These are phyloP conservation scores for Neckera pumila DNA, from an alignment of 225 moss, liverwort and hornwort genomes.

Conservation along the genomic window DNA sequence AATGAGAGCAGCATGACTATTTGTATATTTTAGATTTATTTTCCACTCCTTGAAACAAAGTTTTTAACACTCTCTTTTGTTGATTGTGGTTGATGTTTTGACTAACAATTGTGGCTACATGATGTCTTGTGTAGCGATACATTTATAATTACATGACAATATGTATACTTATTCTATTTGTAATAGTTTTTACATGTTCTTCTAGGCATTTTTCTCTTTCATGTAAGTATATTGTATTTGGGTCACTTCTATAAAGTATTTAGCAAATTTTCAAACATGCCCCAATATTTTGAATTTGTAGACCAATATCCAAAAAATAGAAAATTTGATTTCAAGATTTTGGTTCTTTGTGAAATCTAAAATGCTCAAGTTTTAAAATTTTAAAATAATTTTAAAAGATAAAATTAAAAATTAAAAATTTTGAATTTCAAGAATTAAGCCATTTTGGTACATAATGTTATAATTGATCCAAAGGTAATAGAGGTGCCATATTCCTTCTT, in stretches of 20 bases:
- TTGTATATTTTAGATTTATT: not conserved
- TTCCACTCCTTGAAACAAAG: not conserved
- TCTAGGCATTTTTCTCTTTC: not conserved
- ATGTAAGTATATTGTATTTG: accelerated
- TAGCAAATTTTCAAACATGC: not conserved
- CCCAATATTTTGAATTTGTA: too few species aligned
- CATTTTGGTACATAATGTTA: accelerated
- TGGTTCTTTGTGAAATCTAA: not conserved
- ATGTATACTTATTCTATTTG: not conserved
- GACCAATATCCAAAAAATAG: not conserved
- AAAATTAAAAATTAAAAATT: not conserved
- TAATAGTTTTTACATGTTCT: not conserved
- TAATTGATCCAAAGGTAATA: not conserved
- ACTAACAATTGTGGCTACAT: accelerated
- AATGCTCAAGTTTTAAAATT: not conserved
- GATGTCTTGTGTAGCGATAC: too few species aligned
- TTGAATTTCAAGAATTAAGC: not conserved
- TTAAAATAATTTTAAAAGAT: not conserved
- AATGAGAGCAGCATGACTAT: not conserved
- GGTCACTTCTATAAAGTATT: not conserved
- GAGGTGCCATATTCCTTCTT: accelerated
- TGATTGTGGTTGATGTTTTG: not conserved
- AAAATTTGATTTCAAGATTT: not conserved
- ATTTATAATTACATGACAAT: not conserved
- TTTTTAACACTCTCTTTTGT: not conserved